These are phyloP conservation scores for Bruguiera sexangula DNA, from an alignment of 345 rosid species.

Conservation along the genomic window DNA sequence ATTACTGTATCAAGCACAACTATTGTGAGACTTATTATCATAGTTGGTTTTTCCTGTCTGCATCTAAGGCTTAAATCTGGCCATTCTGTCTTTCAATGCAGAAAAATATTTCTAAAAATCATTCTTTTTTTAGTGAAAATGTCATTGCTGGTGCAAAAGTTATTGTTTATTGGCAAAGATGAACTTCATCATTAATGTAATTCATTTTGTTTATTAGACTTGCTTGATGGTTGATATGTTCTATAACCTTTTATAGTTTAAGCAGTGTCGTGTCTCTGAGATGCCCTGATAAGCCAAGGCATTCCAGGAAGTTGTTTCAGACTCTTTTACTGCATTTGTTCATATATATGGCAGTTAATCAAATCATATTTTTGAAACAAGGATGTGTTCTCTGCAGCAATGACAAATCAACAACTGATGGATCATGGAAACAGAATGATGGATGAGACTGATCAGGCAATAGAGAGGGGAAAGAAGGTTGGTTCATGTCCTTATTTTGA, in stretches of 20 bases:
- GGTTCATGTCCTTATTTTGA: conserved; percentile 7
- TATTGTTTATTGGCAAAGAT: too few species aligned
- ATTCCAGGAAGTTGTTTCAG: background rate
- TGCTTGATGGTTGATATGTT: background rate
- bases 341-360: background rate
- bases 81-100: too few species aligned
- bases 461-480: conserved; percentile 84
- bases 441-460: conserved; percentile 95
- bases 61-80: too few species aligned
- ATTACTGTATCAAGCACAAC: too few species aligned
- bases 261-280: background rate
- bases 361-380: conserved; percentile 9
- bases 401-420: conserved; percentile 77
- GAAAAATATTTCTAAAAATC: too few species aligned
- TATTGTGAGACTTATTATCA: too few species aligned
- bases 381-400: conserved; percentile 47
- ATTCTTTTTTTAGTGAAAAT: too few species aligned
- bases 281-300: background rate
- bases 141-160: too few species aligned
- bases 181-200: too few species aligned
- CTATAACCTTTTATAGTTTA: background rate
- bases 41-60: too few species aligned
- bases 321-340: background rate
- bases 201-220: background rate
- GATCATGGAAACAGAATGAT: conserved; percentile 71